Percentiles rank a stretch among this genome's conserved stretches.
Evolutionary conservation across 495 filamentous ascomycete genomes (phyloP).

Genomic region (Cladorrhinum samala): DNA sequence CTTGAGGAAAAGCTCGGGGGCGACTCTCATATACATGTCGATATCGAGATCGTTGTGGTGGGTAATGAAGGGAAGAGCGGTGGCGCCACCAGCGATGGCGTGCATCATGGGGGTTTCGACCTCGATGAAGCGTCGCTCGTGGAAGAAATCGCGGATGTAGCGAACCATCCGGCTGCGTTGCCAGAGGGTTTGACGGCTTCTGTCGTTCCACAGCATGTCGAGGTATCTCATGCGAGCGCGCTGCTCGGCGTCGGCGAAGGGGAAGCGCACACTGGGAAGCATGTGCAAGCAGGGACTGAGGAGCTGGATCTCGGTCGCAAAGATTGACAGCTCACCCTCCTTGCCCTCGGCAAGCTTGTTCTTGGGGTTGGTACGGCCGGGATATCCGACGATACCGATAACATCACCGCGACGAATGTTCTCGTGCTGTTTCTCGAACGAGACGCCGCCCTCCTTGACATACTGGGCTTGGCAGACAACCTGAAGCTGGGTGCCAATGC

Average conservation of each 20-base stretch:
- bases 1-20: slow-evolving; percentile 94
- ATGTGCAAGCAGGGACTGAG: slow-evolving; percentile 90
- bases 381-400: slow-evolving; percentile 79
- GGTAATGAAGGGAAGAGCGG: slow-evolving; percentile 90
- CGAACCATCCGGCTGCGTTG: slow-evolving; percentile 77
- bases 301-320: slow-evolving; percentile 77
- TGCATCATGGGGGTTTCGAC: slow-evolving; percentile 99
- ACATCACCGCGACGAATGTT: slow-evolving; percentile 86
- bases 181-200: slow-evolving; percentile 69
- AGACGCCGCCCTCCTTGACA: slow-evolving; percentile 47
- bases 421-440: slow-evolving; percentile 85
- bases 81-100: slow-evolving; percentile 88
- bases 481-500: slow-evolving; percentile 71
- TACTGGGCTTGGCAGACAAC: slow-evolving; percentile 84
- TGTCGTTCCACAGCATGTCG: slow-evolving; percentile 93
- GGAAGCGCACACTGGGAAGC: slow-evolving; percentile 85
- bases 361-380: slow-evolving; percentile 86
- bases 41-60: slow-evolving; percentile 91
- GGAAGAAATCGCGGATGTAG: slow-evolving; percentile 82
- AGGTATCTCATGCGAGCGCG: slow-evolving; percentile 83
- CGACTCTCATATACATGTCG: slow-evolving; percentile 84
- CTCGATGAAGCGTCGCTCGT: slow-evolving; percentile 77
- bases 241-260: slow-evolving; percentile 91
- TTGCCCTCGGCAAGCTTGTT: slow-evolving; percentile 58
- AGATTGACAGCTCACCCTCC: slow-evolving; percentile 88